Evolutionary conservation across 2,329 filamentous ascomycete genomes (phyloP).

Genomic region (Claviceps sp.): DNA sequence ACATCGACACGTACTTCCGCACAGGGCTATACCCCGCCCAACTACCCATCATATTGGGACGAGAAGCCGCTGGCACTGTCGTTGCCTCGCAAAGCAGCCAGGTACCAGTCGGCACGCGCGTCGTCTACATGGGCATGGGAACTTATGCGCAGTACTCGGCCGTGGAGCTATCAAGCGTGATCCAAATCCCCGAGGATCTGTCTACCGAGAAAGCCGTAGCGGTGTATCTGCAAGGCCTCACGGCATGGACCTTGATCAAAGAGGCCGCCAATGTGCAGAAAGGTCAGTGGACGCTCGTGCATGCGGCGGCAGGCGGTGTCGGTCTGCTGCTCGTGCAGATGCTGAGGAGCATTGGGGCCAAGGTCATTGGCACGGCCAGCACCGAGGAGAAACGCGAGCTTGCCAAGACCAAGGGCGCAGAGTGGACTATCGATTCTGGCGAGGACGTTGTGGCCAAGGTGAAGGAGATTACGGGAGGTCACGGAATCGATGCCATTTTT

Average conservation of each 20-base stretch:
- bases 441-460: conserved; percentile 47
- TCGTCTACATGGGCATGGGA: conserved; percentile 49
- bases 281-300: conserved; percentile 71
- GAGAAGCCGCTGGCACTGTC: conserved; percentile 64
- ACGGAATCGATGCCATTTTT: conserved; percentile 66
- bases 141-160: conserved; percentile 45
- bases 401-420: conserved; percentile 57
- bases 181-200: conserved; percentile 51
- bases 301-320: conserved; percentile 75
- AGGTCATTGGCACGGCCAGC: conserved; percentile 67
- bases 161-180: conserved; percentile 37
- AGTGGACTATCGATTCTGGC: conserved; percentile 56
- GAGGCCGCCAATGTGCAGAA: conserved; percentile 64
- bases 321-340: conserved; percentile 65
- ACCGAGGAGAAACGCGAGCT: conserved; percentile 58
- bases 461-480: conserved; percentile 54
- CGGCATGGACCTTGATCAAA: conserved; percentile 64
- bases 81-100: conserved; percentile 43
- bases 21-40: conserved; percentile 63
- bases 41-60: conserved; percentile 64
- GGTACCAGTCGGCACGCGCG: conserved; percentile 54
- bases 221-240: conserved; percentile 66
- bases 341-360: conserved; percentile 56
- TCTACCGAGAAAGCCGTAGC: conserved; percentile 51
- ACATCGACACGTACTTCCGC: conserved; percentile 85